Conservation (phyloP, 306 rosid genomes). For the Prosopis cineraria region DNA sequence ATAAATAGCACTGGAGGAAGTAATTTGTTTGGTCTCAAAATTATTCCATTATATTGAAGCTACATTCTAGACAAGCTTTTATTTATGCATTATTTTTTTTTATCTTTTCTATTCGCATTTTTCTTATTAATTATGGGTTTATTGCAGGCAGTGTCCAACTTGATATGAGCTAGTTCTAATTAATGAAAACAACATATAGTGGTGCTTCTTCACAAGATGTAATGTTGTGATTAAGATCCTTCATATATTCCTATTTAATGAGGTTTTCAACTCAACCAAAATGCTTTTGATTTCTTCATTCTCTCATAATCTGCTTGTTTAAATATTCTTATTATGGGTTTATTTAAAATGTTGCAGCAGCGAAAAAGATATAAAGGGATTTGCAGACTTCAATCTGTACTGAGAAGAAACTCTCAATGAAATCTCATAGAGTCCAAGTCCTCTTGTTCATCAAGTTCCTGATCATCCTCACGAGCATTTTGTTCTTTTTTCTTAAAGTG, state of each 20-base stretch:
- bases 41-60: too few relatives aligned
- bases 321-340: too few relatives aligned
- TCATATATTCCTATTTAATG: background rate
- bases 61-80: too few relatives aligned
- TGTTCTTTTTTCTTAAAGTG: too few relatives aligned
- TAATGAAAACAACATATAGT: background rate
- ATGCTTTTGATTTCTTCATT: background rate
- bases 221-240: background rate
- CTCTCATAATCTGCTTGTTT: background rate
- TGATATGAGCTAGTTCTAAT: background rate
- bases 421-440: background rate
- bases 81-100: too few relatives aligned
- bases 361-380: background rate
- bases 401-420: background rate
- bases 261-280: background rate
- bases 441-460: background rate
- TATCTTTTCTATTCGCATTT: background rate
- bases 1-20: too few relatives aligned
- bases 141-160: background rate
- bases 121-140: background rate
- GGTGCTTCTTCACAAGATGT: background rate
- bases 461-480: too few relatives aligned
- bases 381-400: background rate
- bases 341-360: background rate
- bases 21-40: too few relatives aligned